phyloP scores from a whole-genome alignment of 331 rosid species.

The Telfairia occidentalis region DNA sequence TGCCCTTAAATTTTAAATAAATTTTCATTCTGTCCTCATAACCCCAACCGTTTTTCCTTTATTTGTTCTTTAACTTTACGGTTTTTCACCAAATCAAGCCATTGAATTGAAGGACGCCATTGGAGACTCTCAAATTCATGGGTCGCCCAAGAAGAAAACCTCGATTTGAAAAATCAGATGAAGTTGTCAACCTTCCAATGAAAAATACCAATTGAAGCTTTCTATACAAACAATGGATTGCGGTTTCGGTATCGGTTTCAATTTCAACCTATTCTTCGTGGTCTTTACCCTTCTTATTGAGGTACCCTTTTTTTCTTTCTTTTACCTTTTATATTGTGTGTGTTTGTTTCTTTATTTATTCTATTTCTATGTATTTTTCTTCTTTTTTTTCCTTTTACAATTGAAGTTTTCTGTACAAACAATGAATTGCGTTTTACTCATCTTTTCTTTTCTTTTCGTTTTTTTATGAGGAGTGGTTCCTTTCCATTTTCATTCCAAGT shows the following conservation, averaged over 20 bases:
- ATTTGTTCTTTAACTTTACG: no score
- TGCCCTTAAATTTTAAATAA: no score
- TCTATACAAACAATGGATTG: background rate
- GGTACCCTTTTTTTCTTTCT: conserved; percentile 8
- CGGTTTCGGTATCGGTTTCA: background rate
- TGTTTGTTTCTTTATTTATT: background rate
- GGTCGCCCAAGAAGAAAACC: no score
- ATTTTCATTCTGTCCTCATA: no score
- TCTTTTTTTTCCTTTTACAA: background rate
- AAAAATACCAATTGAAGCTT: no score
- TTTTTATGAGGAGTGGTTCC: background rate
- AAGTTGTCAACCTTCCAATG: no score
- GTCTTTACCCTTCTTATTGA: background rate
- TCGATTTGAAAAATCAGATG: no score
- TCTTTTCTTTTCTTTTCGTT: background rate
- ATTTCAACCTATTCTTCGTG: background rate
- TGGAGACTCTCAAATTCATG: no score
- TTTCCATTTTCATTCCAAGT: background rate
- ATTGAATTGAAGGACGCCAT: no score
- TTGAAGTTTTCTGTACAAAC: background rate
- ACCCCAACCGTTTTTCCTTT: no score
- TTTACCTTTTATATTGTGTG: background rate
- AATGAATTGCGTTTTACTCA: background rate
- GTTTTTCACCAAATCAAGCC: no score
- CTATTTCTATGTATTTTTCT: background rate